Percentiles rank a stretch among this genome's conserved stretches.
Evolutionary conservation across 306 rosid species (phyloP).

Genomic region (Leucaena leucocephala): DNA sequence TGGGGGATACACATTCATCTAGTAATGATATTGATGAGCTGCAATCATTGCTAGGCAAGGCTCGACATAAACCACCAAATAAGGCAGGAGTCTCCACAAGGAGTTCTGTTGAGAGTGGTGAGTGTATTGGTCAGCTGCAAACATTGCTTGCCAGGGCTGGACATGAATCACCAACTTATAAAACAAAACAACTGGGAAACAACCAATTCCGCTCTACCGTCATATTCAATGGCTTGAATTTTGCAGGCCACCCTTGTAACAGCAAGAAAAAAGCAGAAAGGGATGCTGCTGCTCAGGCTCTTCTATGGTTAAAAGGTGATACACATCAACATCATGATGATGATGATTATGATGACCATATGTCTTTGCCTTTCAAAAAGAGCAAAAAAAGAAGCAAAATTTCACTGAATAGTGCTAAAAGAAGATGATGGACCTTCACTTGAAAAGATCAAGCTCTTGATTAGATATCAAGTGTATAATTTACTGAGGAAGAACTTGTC

Average conservation of each 20-base stretch:
- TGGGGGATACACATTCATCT: slow-evolving; percentile 68
- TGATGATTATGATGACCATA: slow-evolving; percentile 49
- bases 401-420: slow-evolving; percentile 58
- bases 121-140: slow-evolving; percentile 73
- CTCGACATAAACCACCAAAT: background rate
- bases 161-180: slow-evolving; percentile 77
- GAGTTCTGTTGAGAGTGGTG: slow-evolving; percentile 42
- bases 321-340: slow-evolving; percentile 50
- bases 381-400: slow-evolving; percentile 47
- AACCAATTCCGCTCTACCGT: slow-evolving; percentile 79
- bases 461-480: slow-evolving; percentile 1
- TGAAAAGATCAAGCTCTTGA: slow-evolving; percentile 28
- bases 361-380: slow-evolving; percentile 68
- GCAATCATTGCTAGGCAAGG: background rate
- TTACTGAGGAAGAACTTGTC: slow-evolving; percentile 27
- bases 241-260: slow-evolving; percentile 68
- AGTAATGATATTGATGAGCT: slow-evolving; percentile 48
- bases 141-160: slow-evolving; percentile 78
- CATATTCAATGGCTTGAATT: slow-evolving; percentile 80
- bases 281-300: slow-evolving; percentile 84
- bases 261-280: slow-evolving; percentile 85
- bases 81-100: background rate
- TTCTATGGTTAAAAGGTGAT: slow-evolving; percentile 85
- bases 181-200: slow-evolving; percentile 70
- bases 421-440: slow-evolving; percentile 47